Percentiles rank a stretch among this genome's conserved stretches.
phyloP scores from a whole-genome alignment of 345 rosid species.

The Gossypium australe region DNA sequence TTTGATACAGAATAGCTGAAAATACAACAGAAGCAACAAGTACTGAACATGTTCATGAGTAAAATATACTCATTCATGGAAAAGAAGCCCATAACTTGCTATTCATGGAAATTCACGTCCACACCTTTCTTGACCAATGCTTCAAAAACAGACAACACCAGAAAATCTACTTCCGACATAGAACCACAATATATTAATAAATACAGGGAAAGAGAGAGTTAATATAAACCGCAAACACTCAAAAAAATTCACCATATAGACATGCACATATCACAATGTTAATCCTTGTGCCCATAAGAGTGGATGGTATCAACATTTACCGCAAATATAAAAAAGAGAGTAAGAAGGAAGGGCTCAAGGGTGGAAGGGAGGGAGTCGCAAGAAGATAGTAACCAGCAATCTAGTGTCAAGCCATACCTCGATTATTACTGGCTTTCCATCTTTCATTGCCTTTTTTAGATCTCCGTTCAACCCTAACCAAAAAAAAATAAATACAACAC shows the following conservation, averaged over 20 bases:
- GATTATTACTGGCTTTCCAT: constrained; percentile 95
- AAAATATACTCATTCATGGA: neutral
- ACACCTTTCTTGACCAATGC: neutral
- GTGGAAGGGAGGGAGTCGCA: neutral
- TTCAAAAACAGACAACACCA: neutral
- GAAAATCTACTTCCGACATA: neutral
- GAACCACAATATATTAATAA: neutral
- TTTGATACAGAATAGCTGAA: constrained; percentile 4
- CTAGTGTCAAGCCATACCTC: constrained; percentile 49
- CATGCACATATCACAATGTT: neutral
- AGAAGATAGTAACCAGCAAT: neutral
- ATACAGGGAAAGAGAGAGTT: neutral
- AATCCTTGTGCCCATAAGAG: neutral
- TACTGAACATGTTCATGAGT: neutral
- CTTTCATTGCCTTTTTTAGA: constrained; percentile 99
- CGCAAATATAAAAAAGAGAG: neutral
- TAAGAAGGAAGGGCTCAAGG: neutral
- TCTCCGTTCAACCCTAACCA: constrained; percentile 92
- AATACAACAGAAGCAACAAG: neutral
- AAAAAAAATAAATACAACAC: constrained; percentile 11
- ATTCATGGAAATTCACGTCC: neutral
- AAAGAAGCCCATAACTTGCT: neutral
- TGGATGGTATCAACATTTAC: neutral
- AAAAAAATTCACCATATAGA: neutral
- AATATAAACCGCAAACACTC: neutral